These are phyloP conservation scores for Mycena sanguinolenta DNA, from an alignment of 768 basidiomycete genomes.

Conservation along the genomic window DNA sequence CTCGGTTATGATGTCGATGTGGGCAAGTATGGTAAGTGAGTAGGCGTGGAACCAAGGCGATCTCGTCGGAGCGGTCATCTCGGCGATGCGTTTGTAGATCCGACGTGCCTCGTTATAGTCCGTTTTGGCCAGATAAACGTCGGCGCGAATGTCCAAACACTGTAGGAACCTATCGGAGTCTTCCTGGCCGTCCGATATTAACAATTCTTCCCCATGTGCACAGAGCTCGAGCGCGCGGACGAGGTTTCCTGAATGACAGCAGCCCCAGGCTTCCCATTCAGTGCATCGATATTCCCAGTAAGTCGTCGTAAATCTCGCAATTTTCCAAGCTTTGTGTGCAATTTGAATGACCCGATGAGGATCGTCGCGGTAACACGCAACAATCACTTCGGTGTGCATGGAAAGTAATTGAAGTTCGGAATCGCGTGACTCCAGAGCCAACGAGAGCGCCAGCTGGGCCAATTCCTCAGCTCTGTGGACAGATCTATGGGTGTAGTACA, in stretches of 20 bases:
- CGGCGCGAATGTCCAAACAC: background rate
- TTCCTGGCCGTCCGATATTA: background rate
- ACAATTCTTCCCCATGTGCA: background rate
- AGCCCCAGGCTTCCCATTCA: conserved; percentile 1
- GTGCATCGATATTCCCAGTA: background rate
- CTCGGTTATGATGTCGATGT: conserved; percentile 5
- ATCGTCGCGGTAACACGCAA: too few relatives aligned
- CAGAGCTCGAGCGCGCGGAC: background rate
- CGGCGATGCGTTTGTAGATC: background rate
- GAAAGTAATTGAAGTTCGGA: background rate
- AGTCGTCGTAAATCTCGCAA: background rate
- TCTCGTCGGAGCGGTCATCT: background rate
- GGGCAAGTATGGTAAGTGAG: background rate
- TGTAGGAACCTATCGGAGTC: background rate
- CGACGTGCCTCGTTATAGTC: background rate
- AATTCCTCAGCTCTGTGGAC: conserved; percentile 1
- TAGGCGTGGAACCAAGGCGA: background rate
- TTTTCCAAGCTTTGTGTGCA: background rate
- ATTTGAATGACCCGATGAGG: background rate
- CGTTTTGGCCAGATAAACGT: background rate
- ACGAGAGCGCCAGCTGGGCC: background rate
- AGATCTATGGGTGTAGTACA: background rate
- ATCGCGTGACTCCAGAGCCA: background rate
- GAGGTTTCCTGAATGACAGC: background rate
- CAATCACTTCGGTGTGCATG: background rate